A percentile compares a stretch with the other conserved stretches of the same genome.
These are phyloP conservation scores for Chalaropsis thielavioides DNA, from an alignment of 2,329 filamentous ascomycete genomes.

Conservation along the genomic window DNA sequence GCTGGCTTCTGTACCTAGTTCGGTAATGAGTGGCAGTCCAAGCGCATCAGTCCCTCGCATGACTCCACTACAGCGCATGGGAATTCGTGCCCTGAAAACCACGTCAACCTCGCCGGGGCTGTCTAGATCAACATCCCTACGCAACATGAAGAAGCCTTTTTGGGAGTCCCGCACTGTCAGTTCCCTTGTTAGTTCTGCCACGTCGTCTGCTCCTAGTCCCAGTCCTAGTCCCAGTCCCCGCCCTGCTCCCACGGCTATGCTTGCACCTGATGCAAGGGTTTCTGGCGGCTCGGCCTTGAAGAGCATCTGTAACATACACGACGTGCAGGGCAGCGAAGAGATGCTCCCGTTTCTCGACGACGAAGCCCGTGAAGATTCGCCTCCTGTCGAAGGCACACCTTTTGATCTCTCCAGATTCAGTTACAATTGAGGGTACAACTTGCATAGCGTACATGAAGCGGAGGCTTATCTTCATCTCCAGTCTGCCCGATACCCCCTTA, in stretches of 20 bases:
- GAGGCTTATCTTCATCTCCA: not conserved
- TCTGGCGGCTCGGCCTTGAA: constrained; percentile 22
- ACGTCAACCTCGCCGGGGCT: constrained; percentile 2
- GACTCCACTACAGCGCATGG: constrained; percentile 41
- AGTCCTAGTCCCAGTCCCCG: not conserved
- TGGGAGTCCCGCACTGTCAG: constrained; percentile 10
- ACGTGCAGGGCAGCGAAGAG: constrained; percentile 38
- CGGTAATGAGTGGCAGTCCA: constrained; percentile 23
- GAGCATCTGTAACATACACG: constrained; percentile 23
- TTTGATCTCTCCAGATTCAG: constrained; percentile 14
- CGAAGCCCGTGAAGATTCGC: constrained; percentile 27
- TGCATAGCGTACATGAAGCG: not conserved
- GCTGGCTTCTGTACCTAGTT: constrained; percentile 3
- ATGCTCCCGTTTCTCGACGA: constrained; percentile 40
- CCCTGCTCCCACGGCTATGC: not conserved
- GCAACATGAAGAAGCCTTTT: constrained; percentile 13
- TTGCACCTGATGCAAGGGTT: not conserved
- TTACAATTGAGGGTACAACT: not conserved
- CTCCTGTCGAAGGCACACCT: not conserved
- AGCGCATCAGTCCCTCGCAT: constrained; percentile 24
- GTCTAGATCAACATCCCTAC: constrained; percentile 6
- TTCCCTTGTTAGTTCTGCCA: not conserved
- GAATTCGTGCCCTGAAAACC: constrained; percentile 29
- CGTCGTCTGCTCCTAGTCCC: not conserved
- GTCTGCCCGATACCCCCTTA: constrained; percentile 1